A percentile compares a stretch with the other conserved stretches of the same genome.
phyloP scores from a whole-genome alignment of 2,329 filamentous ascomycete genomes.

The Drechslerella stenobrocha region DNA sequence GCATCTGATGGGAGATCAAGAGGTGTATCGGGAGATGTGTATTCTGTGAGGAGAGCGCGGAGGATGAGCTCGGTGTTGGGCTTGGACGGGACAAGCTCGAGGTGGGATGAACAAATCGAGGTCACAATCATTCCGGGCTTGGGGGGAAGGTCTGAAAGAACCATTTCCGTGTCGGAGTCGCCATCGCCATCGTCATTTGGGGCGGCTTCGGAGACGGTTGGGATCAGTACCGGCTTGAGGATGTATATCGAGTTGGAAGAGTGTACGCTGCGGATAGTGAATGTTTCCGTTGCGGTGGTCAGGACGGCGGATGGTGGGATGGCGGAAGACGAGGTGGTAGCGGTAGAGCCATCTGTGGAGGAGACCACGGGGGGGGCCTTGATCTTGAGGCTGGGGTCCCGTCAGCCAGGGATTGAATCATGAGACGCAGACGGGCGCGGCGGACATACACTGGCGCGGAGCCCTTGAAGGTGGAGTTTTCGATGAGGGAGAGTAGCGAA shows the following conservation, averaged over 20 bases:
- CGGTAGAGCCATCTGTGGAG: conserved; percentile 15
- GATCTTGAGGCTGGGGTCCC: conserved; percentile 50
- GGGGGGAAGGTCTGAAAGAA: conserved; percentile 10
- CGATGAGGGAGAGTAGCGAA: conserved; percentile 50
- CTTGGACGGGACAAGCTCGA: conserved; percentile 50
- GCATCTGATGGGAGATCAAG: conserved; percentile 12
- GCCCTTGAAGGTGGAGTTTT: conserved; percentile 43
- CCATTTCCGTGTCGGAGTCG: conserved; percentile 33
- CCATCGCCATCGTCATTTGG: conserved; percentile 28
- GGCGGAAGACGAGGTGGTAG: conserved; percentile 9
- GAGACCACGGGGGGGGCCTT: conserved; percentile 44
- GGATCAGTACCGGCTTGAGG: conserved; percentile 47
- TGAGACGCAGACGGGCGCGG: conserved; percentile 5
- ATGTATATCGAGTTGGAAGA: conserved; percentile 52
- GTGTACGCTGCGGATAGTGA: conserved; percentile 51
- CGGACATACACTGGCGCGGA: conserved; percentile 50
- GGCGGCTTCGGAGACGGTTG: conserved; percentile 5
- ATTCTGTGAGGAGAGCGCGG: conserved; percentile 22
- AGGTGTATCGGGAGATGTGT: conserved; percentile 18
- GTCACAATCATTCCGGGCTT: conserved; percentile 47
- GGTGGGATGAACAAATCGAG: conserved; percentile 50
- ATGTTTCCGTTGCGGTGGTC: conserved; percentile 51
- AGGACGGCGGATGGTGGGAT: conserved; percentile 50
- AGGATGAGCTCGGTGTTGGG: conserved; percentile 35
- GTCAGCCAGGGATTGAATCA: not conserved